Evolutionary conservation across 164 flowering plant genomes (phyloP).

Genomic region (Kingdonia uniflora): DNA sequence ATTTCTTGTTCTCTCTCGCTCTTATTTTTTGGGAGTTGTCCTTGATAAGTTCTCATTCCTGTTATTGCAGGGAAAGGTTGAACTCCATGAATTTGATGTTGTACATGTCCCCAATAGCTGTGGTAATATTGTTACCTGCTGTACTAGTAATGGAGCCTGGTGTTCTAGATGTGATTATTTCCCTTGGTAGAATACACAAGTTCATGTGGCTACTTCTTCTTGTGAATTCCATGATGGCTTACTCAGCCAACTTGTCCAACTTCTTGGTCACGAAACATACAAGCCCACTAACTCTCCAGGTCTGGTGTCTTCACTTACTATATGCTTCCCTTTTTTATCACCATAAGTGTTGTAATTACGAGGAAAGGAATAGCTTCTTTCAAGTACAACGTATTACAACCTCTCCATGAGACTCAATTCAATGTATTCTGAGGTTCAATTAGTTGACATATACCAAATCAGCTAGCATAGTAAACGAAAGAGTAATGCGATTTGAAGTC

Average conservation of each 20-base stretch:
- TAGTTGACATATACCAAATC: too few species aligned
- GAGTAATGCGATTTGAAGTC: too few species aligned
- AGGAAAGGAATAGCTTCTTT: too few species aligned
- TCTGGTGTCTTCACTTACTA: slow-evolving; percentile 15
- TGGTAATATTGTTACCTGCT: slow-evolving; percentile 61
- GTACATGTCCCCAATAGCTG: slow-evolving; percentile 92
- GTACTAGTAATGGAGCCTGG: slow-evolving; percentile 69
- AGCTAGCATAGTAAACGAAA: too few species aligned
- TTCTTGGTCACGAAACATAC: slow-evolving; percentile 98
- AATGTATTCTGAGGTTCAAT: too few species aligned
- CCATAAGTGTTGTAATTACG: too few species aligned
- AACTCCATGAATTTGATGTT: slow-evolving; percentile 94
- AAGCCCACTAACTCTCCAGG: slow-evolving; percentile 97
- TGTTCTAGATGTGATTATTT: slow-evolving; percentile 32
- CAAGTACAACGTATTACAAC: too few species aligned
- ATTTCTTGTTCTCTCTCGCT: too few species aligned
- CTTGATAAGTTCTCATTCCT: not conserved
- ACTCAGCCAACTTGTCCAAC: slow-evolving; percentile 73
- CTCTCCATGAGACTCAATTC: too few species aligned
- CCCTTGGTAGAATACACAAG: slow-evolving; percentile 42
- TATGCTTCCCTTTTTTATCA: too few species aligned
- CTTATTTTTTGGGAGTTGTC: too few species aligned
- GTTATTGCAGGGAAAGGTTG: slow-evolving; percentile 73
- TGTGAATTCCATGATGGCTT: slow-evolving; percentile 75
- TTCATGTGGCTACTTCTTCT: slow-evolving; percentile 73